Base-by-base conservation (phyloP, 1,284 basidiomycete species). In the Rhodotorula sp. region DNA sequence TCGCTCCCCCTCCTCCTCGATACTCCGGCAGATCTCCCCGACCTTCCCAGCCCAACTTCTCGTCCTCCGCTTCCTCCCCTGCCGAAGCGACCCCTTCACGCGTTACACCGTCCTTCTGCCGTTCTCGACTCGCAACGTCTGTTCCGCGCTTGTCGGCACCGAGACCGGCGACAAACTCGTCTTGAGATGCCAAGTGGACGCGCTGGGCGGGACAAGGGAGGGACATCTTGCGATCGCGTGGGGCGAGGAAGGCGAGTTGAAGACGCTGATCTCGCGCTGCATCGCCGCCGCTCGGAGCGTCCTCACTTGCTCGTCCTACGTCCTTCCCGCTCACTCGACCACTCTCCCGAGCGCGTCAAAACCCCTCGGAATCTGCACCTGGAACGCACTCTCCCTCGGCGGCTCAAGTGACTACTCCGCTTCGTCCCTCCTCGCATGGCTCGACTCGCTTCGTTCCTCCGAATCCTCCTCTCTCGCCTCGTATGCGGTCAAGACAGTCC, bases 381-480 rank as follows among this genome's bases (percentile, higher is more conserved):
- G 76, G 76, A 77, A 77, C 64, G 69, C 66, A 30, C 69, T 77
- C 29, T 70, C 72, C 13, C 55, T 32, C 24, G 59, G 27, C 10
- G 36, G 10, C 13, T 59, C 22, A 36, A 13, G 27, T 13, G 53
- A 54, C 44, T 77, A 74, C 69, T 74, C 67, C 17, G 60, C 71
- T 19, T 54, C 63, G 22, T 44, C 66, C 10, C 67, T 76, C 32
- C 56, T 74, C 29, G 5, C 44, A 11, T 68, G 70, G 63, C 61
- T 76, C 32, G 54, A 67, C 29, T 48, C 30, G 9, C 57, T 34
- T 36, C 29, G 51, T 29, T n/a, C 17, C 3, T n/a, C 67, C n/a
- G n/a, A n/a, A n/a, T n/a, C n/a, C 5, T 5, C 29, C 0, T 19
- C 56, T 1, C 30, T 60, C 51, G 64, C 61, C n/a, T 39, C 36